A percentile compares a stretch with the other conserved stretches of the same genome.
Conservation (phyloP, 805 yeast species). For the Kodamaea laetipori region DNA sequence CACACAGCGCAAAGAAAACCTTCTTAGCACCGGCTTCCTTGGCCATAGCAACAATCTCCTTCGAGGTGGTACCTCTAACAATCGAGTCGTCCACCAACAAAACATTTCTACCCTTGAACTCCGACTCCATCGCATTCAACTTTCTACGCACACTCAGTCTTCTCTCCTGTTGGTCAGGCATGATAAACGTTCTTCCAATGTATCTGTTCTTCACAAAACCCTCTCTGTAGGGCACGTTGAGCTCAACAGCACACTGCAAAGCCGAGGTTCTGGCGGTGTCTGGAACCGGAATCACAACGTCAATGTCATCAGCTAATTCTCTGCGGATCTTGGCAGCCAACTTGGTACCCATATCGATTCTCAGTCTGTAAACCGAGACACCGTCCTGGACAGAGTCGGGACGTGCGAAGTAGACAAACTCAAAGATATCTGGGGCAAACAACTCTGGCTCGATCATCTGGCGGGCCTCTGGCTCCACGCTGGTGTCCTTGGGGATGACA, state of each 20-base stretch:
- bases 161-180: conserved; percentile 97
- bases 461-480: conserved; percentile 69
- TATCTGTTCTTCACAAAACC: conserved; percentile 96
- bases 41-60: conserved; percentile 97
- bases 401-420: conserved; percentile 96
- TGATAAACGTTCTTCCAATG: conserved; percentile 96
- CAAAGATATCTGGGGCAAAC: conserved; percentile 94
- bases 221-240: conserved; percentile 86
- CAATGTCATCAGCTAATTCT: conserved; percentile 56
- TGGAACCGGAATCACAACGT: conserved; percentile 97
- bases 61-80: conserved; percentile 96
- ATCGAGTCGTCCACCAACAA: conserved; percentile 94
- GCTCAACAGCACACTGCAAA: conserved; percentile 80
- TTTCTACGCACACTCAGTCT: conserved; percentile 92
- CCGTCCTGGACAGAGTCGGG: conserved; percentile 97
- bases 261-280: conserved; percentile 98
- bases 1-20: conserved; percentile 96
- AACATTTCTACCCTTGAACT: conserved; percentile 82
- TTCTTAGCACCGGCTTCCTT: conserved; percentile 94
- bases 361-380: conserved; percentile 89
- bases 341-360: conserved; percentile 91
- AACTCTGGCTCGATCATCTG: conserved; percentile 79
- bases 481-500: conserved; percentile 75
- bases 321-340: conserved; percentile 69
- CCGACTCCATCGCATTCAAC: conserved; percentile 93